Base-by-base conservation (phyloP, 2,329 filamentous ascomycete genomes). In the Fusarium abutilonis region DNA sequence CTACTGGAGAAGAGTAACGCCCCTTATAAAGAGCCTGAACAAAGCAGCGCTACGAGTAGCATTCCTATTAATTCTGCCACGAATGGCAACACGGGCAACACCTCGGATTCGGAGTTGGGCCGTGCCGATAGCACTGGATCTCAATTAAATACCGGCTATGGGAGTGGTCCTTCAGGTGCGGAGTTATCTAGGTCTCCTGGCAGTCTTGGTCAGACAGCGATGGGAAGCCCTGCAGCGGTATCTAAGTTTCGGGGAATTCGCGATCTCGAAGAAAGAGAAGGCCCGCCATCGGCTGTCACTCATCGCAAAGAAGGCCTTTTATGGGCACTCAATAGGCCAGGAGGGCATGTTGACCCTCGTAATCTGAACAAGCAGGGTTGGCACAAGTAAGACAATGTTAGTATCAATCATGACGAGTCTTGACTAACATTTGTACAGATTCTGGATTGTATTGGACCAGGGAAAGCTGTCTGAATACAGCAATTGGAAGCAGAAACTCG, bases 361-460 rank as follows among this genome's bases (percentile, higher is more conserved):
- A 93, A 92, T 15, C 82, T 99, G 68, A 98, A 97, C 73, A 97
- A 98, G 75, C 93, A 96, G 76, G 93, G 92, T 46, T 99, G 95
- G 95, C 95, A 99, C 76, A 99, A 99, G 91, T 96, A 81, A 79
- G 90, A 84, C 45, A 14, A 48, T 9, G 31, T 17, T 9, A 19
- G 4, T n/a, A 28, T 31, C 31, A 23, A 28, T 31, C 32, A 23
- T 10, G 17, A 6, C 4, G 21, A 43, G 14, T n/a, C 8, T 39
- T 21, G 39, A 34, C 70, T 73, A 53, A 71, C 43, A 19, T 44
- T 28, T 14, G n/a, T 69, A 4, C 19, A 96, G 93, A 73, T 99
- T 98, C 77, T 99, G 95, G 95, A 96, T 99, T 64, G 95, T 99
- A 3, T 83, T 99, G 40, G 96, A 98, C 74, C 93, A 97, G 76